Base-by-base conservation (phyloP, 2,329 filamentous ascomycete species). In the Torrubiellomyces zombiae region DNA sequence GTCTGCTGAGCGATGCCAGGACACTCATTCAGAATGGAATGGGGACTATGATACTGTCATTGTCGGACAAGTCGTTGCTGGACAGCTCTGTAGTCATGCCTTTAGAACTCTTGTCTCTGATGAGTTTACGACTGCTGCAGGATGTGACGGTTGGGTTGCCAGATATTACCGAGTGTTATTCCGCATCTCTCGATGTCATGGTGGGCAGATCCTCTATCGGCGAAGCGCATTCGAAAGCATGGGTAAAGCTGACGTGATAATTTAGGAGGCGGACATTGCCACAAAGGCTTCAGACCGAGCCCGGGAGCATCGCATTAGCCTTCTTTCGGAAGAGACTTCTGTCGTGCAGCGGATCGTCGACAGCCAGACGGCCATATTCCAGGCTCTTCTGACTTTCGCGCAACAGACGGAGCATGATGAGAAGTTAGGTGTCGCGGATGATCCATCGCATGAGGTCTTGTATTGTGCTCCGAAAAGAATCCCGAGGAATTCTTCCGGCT, bases 111-210 rank as follows among this genome's bases (percentile, higher is more conserved):
- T 31, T 57, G 14, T 51, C 53, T 1, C 36, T 62, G 11, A 36
- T 60, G 8, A 44, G 43, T 7, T 32, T 51, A 18, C 45, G 44
- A 9, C 39, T 63, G 16, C 30, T 59, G 2, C 39, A 47, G 21
- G 54, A 61, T 20, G 37, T 44, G 12, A 51, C 50, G 2, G 47
- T 44, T 4, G 46, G 43, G 21, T 44, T 45, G 16, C 44, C 51
- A 3, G 48, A 51, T 15, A 50, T 60, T 10, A 47, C 40, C 18
- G 45, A 51, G 13, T 55, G 50, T 0, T 62, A 60, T 24, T 55
- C 50, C 0, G 43, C 53, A 19, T 56, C 53, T 21, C 41, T 60
- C 4, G 45, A 50, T 19, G 45, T 42, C 3, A 36, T 61, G 18
- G 56, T 59, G 42, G 26, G 48, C 21, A 15, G 14, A 3, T 14